Evolutionary conservation across 129 eudicot genomes (phyloP).

Genomic region (Lactuca sativa): DNA sequence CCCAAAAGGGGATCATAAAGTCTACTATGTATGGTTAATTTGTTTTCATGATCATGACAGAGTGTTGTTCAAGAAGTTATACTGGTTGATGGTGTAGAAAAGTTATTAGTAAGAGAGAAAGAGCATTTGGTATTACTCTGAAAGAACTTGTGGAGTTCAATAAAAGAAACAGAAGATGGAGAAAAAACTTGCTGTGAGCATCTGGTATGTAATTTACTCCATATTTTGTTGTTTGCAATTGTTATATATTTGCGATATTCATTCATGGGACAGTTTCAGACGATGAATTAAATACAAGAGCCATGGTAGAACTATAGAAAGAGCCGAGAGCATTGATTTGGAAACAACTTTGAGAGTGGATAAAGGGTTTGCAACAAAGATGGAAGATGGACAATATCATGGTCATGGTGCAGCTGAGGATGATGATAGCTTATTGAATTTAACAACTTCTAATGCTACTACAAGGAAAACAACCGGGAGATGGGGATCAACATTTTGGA

Average conservation of each 20-base stretch:
- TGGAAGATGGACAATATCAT: conserved; percentile 22
- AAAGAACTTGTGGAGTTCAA: conserved; percentile 79
- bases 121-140: conserved; percentile 57
- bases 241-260: conserved; percentile 1
- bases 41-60: conserved; percentile 35
- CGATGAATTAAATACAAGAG: conserved; percentile 51
- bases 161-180: conserved; percentile 45
- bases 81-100: conserved; percentile 28
- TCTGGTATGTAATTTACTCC: conserved; percentile 42
- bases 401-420: neutral
- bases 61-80: conserved; percentile 44
- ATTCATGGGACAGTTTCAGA: conserved; percentile 50
- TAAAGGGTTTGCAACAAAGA: conserved; percentile 46
- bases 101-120: conserved; percentile 40
- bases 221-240: conserved; percentile 10
- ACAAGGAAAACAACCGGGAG: conserved; percentile 44
- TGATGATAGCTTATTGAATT: conserved; percentile 35
- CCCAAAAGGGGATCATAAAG: no score
- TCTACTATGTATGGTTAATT: no score
- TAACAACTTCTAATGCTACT: conserved; percentile 38
- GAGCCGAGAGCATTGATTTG: conserved; percentile 32
- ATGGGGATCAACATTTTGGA: conserved; percentile 89
- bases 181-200: conserved; percentile 60
- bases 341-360: conserved; percentile 50
- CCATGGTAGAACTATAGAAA: conserved; percentile 34